phyloP scores from a whole-genome alignment of 306 rosid genomes.

The Cucumis hystrix region DNA sequence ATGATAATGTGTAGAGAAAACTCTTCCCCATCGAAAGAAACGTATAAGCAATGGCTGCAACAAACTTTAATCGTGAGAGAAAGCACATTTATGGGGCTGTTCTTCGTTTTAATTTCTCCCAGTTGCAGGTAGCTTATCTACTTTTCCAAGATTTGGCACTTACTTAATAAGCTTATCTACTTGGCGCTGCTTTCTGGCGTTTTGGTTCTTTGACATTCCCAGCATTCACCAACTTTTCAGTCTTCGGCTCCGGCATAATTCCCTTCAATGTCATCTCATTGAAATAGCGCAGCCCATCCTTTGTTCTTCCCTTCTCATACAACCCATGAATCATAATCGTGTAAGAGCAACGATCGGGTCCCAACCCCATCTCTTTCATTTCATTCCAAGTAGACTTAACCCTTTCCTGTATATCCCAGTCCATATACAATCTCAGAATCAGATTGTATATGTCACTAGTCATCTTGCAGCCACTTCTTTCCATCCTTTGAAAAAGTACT shows the following conservation, averaged over 20 bases:
- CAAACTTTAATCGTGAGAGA: background rate
- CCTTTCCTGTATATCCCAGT: slow-evolving; percentile 45
- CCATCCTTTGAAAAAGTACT: slow-evolving; percentile 35
- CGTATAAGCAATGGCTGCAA: background rate
- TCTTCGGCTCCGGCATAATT: slow-evolving; percentile 40
- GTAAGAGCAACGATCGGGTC: slow-evolving; percentile 51
- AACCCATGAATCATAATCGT: slow-evolving; percentile 60
- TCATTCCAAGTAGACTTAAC: slow-evolving; percentile 46
- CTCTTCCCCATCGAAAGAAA: slow-evolving; percentile 32
- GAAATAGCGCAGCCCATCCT: slow-evolving; percentile 41
- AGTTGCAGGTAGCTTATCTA: background rate
- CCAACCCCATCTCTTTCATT: slow-evolving; percentile 54
- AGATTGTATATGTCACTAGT: slow-evolving; percentile 45
- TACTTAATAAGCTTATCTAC: slow-evolving; percentile 11
- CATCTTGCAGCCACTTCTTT: slow-evolving; percentile 40
- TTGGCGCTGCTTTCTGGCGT: slow-evolving; percentile 8
- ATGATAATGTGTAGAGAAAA: slow-evolving; percentile 37
- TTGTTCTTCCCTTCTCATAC: slow-evolving; percentile 36
- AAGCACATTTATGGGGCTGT: background rate
- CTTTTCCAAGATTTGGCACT: background rate
- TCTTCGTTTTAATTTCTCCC: background rate
- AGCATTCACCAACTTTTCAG: slow-evolving; percentile 30
- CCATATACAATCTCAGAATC: slow-evolving; percentile 56
- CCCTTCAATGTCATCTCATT: slow-evolving; percentile 61
- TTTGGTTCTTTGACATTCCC: slow-evolving; percentile 9